phyloP scores from a whole-genome alignment of 306 rosid species.

The Adenanthera pavonina region DNA sequence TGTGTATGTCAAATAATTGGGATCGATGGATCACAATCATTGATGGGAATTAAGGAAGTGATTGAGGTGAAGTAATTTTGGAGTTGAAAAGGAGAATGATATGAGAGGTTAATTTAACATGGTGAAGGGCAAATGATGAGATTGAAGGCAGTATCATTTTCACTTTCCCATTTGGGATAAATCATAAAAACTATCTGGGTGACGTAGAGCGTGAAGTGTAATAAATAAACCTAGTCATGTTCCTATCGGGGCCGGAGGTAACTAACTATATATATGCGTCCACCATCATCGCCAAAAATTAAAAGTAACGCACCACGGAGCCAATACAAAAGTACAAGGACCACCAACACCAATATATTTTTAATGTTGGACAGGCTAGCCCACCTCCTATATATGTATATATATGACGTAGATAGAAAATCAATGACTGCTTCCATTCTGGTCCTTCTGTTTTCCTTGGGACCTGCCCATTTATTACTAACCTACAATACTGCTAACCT shows the following conservation, averaged over 20 bases:
- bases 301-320: background rate
- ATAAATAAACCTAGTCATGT: background rate
- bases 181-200: background rate
- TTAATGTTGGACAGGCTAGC: background rate
- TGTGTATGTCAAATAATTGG: background rate
- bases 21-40: background rate
- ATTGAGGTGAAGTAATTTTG: background rate
- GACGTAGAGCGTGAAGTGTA: background rate
- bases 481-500: background rate
- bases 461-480: constrained; percentile 14
- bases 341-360: background rate
- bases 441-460: background rate
- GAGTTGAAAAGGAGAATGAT: background rate
- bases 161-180: constrained; percentile 6
- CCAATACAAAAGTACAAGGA: background rate
- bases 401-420: background rate
- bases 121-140: constrained; percentile 3
- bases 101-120: background rate
- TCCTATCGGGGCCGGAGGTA: background rate
- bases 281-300: background rate
- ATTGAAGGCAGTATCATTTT: background rate
- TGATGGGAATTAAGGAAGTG: background rate
- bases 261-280: background rate
- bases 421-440: background rate
- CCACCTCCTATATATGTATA: background rate